Percentiles rank a stretch among this genome's conserved stretches.
Conservation (phyloP, 2,329 filamentous ascomycete genomes). For the Beauveria sp. region DNA sequence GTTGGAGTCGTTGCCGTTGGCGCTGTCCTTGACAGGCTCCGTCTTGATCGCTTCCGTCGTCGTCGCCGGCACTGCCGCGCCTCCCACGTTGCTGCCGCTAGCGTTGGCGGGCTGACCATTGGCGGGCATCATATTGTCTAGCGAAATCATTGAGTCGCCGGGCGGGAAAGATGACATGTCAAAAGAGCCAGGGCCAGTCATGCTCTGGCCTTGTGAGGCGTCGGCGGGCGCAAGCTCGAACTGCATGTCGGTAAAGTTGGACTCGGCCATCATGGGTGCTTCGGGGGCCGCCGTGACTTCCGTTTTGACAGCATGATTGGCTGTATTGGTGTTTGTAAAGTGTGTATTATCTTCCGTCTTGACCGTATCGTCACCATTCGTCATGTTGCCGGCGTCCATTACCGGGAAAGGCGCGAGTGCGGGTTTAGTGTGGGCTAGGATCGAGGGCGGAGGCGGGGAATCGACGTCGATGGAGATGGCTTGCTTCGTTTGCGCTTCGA, state of each 20-base stretch:
- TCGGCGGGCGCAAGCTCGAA: slow-evolving; percentile 43
- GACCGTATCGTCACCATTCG: slow-evolving; percentile 14
- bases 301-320: not conserved
- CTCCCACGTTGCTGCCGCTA: slow-evolving; percentile 13
- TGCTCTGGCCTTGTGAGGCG: slow-evolving; percentile 18
- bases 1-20: slow-evolving; percentile 12
- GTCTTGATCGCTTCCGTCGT: slow-evolving; percentile 15
- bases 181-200: slow-evolving; percentile 30
- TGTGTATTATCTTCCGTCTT: slow-evolving; percentile 20
- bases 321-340: not conserved
- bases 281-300: slow-evolving; percentile 12
- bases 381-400: slow-evolving; percentile 32
- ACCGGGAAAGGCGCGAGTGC: slow-evolving; percentile 43
- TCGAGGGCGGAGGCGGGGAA: slow-evolving; percentile 22
- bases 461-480: slow-evolving; percentile 30
- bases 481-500: slow-evolving; percentile 28
- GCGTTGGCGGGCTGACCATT: slow-evolving; percentile 13
- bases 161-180: slow-evolving; percentile 38
- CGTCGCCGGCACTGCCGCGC: slow-evolving; percentile 6
- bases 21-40: slow-evolving; percentile 22
- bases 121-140: slow-evolving; percentile 24
- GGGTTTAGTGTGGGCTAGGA: slow-evolving; percentile 5
- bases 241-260: slow-evolving; percentile 50
- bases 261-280: slow-evolving; percentile 17
- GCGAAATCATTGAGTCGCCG: slow-evolving; percentile 21